Percentiles rank a stretch among this genome's conserved stretches.
These are phyloP conservation scores for Arthonia radiata DNA, from an alignment of 495 filamentous ascomycete genomes.

Conservation along the genomic window DNA sequence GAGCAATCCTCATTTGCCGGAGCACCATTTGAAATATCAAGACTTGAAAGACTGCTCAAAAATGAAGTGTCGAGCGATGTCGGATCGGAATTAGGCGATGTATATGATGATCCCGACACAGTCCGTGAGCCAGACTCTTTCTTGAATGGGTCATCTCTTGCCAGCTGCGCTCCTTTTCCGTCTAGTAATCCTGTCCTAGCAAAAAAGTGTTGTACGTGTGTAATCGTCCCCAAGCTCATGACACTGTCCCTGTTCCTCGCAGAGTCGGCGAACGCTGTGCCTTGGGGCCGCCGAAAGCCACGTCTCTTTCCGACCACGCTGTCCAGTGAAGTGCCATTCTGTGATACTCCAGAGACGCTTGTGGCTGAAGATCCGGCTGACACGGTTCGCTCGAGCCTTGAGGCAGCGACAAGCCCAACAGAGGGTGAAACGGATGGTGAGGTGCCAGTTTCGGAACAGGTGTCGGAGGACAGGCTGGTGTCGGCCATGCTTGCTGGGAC, in stretches of 20 bases:
- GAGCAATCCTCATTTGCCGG: no score
- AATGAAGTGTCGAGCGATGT: no score
- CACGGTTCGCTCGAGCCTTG: constrained; percentile 43
- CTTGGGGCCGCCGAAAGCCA: constrained; percentile 77
- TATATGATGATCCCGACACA: background rate
- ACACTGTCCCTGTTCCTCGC: constrained; percentile 78
- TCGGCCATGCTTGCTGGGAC: no score
- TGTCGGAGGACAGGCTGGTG: no score
- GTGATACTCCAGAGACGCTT: constrained; percentile 31
- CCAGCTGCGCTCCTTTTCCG: constrained; percentile 69
- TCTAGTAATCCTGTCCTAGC: constrained; percentile 81
- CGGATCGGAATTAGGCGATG: background rate
- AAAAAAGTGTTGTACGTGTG: constrained; percentile 95
- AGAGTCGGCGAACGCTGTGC: constrained; percentile 73
- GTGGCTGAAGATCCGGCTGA: constrained; percentile 55
- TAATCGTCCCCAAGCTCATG: constrained; percentile 84
- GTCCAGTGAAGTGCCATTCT: constrained; percentile 23
- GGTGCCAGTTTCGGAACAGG: no score
- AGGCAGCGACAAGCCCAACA: constrained; percentile 36
- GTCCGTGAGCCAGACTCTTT: no score
- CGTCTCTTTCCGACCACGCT: constrained; percentile 30
- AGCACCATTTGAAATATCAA: no score
- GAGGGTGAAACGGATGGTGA: constrained; percentile 42
- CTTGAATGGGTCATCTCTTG: no score
- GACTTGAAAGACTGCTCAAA: no score